Conservation (phyloP, 1,139 yeast genomes). For the Nakaseomyces sp. region DNA sequence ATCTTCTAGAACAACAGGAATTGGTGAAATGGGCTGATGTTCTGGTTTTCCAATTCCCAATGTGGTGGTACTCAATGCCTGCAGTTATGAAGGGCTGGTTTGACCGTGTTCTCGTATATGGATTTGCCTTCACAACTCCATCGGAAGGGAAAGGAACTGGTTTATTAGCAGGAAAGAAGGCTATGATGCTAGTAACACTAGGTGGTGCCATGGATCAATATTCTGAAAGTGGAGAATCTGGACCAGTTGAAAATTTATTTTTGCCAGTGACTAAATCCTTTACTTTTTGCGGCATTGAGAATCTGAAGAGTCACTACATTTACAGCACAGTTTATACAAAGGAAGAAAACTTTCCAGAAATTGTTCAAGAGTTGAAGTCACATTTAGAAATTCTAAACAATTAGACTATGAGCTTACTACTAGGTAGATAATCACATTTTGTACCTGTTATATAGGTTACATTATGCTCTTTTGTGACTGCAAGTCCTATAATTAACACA, state of each 20-base stretch:
- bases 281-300: neutral
- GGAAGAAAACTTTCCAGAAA: neutral
- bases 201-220: conserved; percentile 19
- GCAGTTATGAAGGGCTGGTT: conserved; percentile 27
- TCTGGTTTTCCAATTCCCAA: conserved; percentile 23
- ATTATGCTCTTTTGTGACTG: no score
- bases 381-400: neutral
- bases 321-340: neutral
- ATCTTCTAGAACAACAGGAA: conserved; percentile 16
- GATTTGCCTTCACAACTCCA: conserved; percentile 19
- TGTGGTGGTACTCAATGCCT: conserved; percentile 27
- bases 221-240: conserved; percentile 19
- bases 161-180: conserved; percentile 17
- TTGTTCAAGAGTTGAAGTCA: neutral
- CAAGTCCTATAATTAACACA: no score
- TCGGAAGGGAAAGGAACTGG: conserved; percentile 21
- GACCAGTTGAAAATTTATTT: conserved; percentile 19
- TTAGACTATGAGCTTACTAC: no score
- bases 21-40: conserved; percentile 28
- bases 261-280: conserved; percentile 16
- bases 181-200: conserved; percentile 16
- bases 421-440: no score
- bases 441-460: no score
- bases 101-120: conserved; percentile 22
- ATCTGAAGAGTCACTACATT: neutral